Base-by-base conservation (phyloP, 2,329 filamentous ascomycete species). In the Colletotrichum lupini region DNA sequence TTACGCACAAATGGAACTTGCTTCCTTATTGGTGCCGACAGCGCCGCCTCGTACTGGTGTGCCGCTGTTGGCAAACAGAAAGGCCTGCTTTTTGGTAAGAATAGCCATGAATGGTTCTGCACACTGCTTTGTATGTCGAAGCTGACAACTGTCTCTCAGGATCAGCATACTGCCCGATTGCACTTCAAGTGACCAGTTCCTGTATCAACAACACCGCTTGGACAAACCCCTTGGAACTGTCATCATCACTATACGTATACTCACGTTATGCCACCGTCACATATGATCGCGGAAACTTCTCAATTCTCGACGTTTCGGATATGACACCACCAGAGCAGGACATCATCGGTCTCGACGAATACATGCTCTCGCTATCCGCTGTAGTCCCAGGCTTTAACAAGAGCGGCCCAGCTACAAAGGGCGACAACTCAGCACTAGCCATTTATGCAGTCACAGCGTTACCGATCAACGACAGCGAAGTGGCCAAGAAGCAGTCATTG, bases 381-480 rank as follows among this genome's bases (percentile, higher is more conserved):
- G 70, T 73, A 2, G 56, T 73, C 7, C 70, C 70, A 4, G 70
- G 60, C 8, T 73, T 73, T 55, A 73, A 66, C 67, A 12, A 16
- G 56, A 70, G n/a, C 16, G 32, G 28, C 9, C 42, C 14, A 3
- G 67, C 32, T 22, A 61, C 32, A 19, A 64, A 65, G 6, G 70
- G 67, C 56, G 70, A 73, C 35, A 70, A 73, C 56, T 73, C 70
- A 24, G 70, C 70, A 2, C 46, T 73, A 8, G 70, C 70, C 3
- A 70, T 73, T n/a, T 73, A 73, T 24, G 70, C 70, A n/a, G 70
- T 73, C 26, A 73, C 70, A 24, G 70, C 70, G 1, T 35, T 73
- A 2, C 70, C 70, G 9, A 73, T 73, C 67, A 73, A 70, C 49
- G 70, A 70, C 26, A 66, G 67, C 56, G 67, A 70, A 35, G 70